Conservation (phyloP, 208 protist genomes). For the Novymonas esmeraldas region DNA sequence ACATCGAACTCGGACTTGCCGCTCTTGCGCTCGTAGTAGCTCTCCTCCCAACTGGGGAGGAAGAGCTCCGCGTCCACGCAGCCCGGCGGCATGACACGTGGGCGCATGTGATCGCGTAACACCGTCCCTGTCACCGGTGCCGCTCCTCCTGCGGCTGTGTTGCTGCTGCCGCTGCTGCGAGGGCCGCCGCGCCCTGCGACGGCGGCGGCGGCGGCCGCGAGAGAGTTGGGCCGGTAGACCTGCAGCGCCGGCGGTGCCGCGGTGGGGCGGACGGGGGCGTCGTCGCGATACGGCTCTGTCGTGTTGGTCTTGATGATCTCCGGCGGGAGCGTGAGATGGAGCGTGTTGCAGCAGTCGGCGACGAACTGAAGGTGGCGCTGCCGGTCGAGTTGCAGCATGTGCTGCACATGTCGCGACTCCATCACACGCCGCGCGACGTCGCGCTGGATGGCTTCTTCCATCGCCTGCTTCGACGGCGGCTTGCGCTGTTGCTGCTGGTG, state of each 20-base stretch:
- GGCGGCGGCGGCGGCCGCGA: slow-evolving; percentile 4
- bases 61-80: slow-evolving; percentile 74
- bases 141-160: not conserved
- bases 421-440: slow-evolving; percentile 59
- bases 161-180: slow-evolving; percentile 7
- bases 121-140: slow-evolving; percentile 12
- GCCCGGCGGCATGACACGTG: slow-evolving; percentile 43
- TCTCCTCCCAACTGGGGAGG: slow-evolving; percentile 44
- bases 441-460: slow-evolving; percentile 54
- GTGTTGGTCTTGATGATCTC: slow-evolving; percentile 51
- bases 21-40: slow-evolving; percentile 76
- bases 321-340: slow-evolving; percentile 55
- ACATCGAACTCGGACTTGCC: slow-evolving; percentile 70
- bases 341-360: slow-evolving; percentile 71
- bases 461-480: slow-evolving; percentile 16
- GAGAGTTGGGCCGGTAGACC: slow-evolving; percentile 9
- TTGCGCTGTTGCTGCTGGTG: slow-evolving; percentile 5
- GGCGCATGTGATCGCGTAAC: slow-evolving; percentile 11
- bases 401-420: slow-evolving; percentile 47
- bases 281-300: slow-evolving; percentile 29
- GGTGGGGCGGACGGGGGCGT: not conserved
- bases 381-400: slow-evolving; percentile 54
- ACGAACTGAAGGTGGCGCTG: slow-evolving; percentile 85
- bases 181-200: not conserved
- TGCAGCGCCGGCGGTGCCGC: not conserved